These are phyloP conservation scores for Hyaloscypha hepaticicola DNA, from an alignment of 495 filamentous ascomycete species.

Conservation along the genomic window DNA sequence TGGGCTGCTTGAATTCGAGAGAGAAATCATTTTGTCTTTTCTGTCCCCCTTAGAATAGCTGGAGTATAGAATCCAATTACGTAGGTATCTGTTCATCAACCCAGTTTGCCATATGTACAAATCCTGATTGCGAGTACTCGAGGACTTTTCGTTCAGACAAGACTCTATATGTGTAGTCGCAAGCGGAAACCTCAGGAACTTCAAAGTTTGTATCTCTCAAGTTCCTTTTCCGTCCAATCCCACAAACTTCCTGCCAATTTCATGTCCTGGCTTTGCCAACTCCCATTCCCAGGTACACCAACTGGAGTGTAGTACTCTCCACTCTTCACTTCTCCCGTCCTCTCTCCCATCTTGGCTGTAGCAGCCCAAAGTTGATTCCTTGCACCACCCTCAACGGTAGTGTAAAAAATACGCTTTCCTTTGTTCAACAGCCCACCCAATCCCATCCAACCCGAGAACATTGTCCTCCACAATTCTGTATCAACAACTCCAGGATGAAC, in stretches of 20 bases:
- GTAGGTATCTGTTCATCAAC: too few species aligned
- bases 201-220: constrained; percentile 29
- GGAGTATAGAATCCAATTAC: too few species aligned
- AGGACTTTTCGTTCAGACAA: too few species aligned
- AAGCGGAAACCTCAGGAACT: background rate
- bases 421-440: constrained; percentile 4
- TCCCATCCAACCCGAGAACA: constrained; percentile 15
- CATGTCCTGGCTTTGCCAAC: constrained; percentile 42
- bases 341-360: constrained; percentile 27
- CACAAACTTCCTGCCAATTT: constrained; percentile 53
- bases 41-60: too few species aligned
- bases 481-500: constrained; percentile 67
- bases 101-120: too few species aligned
- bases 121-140: too few species aligned
- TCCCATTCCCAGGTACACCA: constrained; percentile 40
- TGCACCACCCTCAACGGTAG: constrained; percentile 44
- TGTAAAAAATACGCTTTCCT: constrained; percentile 3
- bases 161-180: too few species aligned
- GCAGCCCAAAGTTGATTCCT: constrained; percentile 62
- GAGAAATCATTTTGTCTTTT: too few species aligned
- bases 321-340: constrained; percentile 29
- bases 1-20: background rate
- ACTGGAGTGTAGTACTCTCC: constrained; percentile 57
- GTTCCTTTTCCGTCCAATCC: constrained; percentile 63
- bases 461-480: constrained; percentile 16